Evolutionary conservation across 495 filamentous ascomycete genomes (phyloP).

Genomic region (Penicillium taxi): DNA sequence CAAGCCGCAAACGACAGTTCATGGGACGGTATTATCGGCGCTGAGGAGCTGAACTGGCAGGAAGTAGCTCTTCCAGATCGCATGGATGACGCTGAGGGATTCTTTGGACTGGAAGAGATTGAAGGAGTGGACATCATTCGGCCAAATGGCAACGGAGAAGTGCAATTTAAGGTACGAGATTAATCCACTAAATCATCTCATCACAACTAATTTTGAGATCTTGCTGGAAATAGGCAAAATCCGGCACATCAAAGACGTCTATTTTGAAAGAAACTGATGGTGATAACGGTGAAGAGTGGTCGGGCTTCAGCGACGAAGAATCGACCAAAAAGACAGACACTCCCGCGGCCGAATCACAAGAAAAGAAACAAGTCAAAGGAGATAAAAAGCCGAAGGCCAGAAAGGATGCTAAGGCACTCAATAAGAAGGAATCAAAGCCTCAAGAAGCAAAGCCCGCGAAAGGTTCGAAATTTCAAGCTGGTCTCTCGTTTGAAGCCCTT

Average conservation of each 20-base stretch:
- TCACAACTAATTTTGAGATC: not conserved
- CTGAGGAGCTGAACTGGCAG: constrained; percentile 76
- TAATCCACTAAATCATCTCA: not conserved
- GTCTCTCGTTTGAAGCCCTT: constrained; percentile 35
- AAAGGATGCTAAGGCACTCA: constrained; percentile 8
- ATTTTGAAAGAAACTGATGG: constrained; percentile 22
- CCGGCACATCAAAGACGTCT: constrained; percentile 31
- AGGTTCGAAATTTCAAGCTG: constrained; percentile 20
- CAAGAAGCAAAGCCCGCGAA: constrained; percentile 24
- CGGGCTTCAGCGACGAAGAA: constrained; percentile 44
- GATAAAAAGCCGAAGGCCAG: constrained; percentile 25
- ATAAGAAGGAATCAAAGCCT: constrained; percentile 20
- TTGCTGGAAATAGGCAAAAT: constrained; percentile 22
- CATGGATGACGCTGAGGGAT: constrained; percentile 86
- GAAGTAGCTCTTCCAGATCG: constrained; percentile 75
- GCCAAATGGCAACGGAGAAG: constrained; percentile 21
- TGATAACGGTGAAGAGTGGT: constrained; percentile 46
- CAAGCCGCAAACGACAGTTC: constrained; percentile 12
- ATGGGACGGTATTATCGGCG: constrained; percentile 24
- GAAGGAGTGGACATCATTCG: constrained; percentile 77
- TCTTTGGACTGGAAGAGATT: constrained; percentile 88
- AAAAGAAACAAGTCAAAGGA: constrained; percentile 14
- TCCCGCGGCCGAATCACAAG: constrained; percentile 15
- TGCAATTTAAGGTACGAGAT: constrained; percentile 42
- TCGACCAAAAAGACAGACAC: constrained; percentile 15